Base-by-base conservation (phyloP, 2,329 filamentous ascomycete genomes). In the Cadophora gregata region DNA sequence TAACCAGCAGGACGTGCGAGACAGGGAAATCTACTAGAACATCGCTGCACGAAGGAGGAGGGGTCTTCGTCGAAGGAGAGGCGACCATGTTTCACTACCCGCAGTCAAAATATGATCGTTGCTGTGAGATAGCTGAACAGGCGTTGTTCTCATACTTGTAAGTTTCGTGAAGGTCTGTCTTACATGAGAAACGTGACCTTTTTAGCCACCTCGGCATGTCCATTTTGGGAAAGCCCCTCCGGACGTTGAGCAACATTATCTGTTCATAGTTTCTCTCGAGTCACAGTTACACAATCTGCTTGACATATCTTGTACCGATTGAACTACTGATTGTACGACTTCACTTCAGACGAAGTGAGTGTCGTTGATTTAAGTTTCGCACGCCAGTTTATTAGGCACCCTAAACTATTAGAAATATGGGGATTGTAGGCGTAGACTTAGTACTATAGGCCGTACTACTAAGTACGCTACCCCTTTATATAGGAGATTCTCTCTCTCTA, bases 1-100 rank as follows among this genome's bases (percentile, higher is more conserved):
- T 85, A 31, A 86, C 81, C 64, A 85, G 81, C 10, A 86, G 78
- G 61, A 85, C 80, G 68, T 80, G 76, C 1, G 80, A 79, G 21
- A 78, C 77, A 0, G 84, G 84, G 68, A 82, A 84, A 60, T 78
- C 77, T 68, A 85, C 78, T 58, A 71, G 53, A 62, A 73, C 74
- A 31, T 64, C 64, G n/a, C 69, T 64, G 33, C 66, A 66, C 9
- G 64, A 33, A 5, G 72, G 74, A 16, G 71, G 71, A 31, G 68
- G 69, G 3, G 67, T 64, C 25, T 65, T 59, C n/a, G 3, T 60
- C 5, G 24, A 25, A 8, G 24, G 8, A 21, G 53, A 58, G 53
- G 27, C 29, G 14, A 31, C 8, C 53, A 58, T 58, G 27, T 29
- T 8, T 42, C 12, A 42, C 2, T 2, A 19, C 38, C 6, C 14